These are phyloP conservation scores for Boletus austroedulis DNA, from an alignment of 1,284 basidiomycete genomes.

Conservation along the genomic window DNA sequence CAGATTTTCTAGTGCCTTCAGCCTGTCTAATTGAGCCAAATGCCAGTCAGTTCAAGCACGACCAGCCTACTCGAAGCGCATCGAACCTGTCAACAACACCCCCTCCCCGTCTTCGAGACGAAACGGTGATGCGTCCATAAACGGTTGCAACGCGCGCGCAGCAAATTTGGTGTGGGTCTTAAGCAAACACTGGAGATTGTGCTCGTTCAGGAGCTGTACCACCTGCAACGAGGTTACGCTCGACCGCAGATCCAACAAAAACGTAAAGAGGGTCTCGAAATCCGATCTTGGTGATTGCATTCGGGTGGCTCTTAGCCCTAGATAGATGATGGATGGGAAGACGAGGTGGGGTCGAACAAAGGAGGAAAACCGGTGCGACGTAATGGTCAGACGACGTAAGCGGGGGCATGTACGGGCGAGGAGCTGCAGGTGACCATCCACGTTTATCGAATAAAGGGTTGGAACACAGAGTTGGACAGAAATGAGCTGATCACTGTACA, in stretches of 20 bases:
- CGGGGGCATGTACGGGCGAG: constrained; percentile 17
- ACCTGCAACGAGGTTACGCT: constrained; percentile 23
- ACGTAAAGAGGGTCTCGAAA: constrained; percentile 11
- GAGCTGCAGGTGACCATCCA: constrained; percentile 3
- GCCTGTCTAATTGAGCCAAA: constrained; percentile 14
- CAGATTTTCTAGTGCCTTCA: constrained; percentile 1
- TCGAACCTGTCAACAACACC: constrained; percentile 23
- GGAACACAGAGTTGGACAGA: constrained; percentile 14
- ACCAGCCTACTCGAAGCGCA: not conserved
- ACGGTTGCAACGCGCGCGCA: constrained; percentile 6
- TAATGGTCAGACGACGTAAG: constrained; percentile 24
- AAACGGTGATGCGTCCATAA: constrained; percentile 5
- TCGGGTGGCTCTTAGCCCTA: constrained; percentile 14
- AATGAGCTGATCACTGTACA: constrained; percentile 18
- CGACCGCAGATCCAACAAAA: constrained; percentile 14
- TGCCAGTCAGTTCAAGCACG: constrained; percentile 1
- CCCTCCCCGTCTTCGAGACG: constrained; percentile 30
- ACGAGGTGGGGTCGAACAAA: not conserved
- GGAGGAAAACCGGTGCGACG: constrained; percentile 1
- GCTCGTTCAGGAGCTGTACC: constrained; percentile 21
- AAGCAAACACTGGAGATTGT: constrained; percentile 23
- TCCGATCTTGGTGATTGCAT: constrained; percentile 10
- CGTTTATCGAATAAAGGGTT: not conserved
- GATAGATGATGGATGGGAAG: constrained; percentile 19
- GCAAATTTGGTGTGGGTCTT: constrained; percentile 16